Evolutionary conservation across 805 yeast species (phyloP).

Genomic region (Saturnispora besseyi): DNA sequence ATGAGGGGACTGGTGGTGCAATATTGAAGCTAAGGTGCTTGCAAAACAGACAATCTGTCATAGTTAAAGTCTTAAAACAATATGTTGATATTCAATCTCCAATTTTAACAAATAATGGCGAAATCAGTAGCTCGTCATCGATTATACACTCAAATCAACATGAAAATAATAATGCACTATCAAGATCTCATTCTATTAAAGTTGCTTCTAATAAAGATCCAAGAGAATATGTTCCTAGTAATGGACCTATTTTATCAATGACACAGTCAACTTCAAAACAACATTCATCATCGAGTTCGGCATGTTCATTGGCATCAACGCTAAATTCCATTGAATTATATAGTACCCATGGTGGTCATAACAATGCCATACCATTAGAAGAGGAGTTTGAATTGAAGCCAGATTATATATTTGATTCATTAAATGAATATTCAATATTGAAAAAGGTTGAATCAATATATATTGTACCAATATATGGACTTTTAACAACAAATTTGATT

Average conservation of each 20-base stretch:
- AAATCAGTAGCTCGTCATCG: background rate
- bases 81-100: background rate
- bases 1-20: slow-evolving; percentile 28
- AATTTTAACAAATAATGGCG: background rate
- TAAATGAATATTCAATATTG: slow-evolving; percentile 25
- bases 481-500: slow-evolving; percentile 9
- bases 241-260: background rate
- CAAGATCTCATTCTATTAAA: slow-evolving; percentile 1
- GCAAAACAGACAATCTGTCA: slow-evolving; percentile 2
- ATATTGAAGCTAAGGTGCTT: slow-evolving; percentile 17
- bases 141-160: background rate
- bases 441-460: slow-evolving; percentile 10
- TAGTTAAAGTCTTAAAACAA: slow-evolving; percentile 8
- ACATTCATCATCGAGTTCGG: background rate
- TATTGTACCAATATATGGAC: slow-evolving; percentile 12
- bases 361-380: background rate
- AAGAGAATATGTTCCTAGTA: background rate
- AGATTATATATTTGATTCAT: slow-evolving; percentile 12
- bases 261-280: background rate
- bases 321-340: background rate
- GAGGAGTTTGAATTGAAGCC: slow-evolving; percentile 7
- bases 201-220: background rate
- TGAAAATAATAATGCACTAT: background rate
- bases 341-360: background rate
- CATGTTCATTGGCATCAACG: background rate